Evolutionary conservation across 1,284 basidiomycete genomes (phyloP), one percentile per base, ranked within the genome.

Genomic region (Trichosporon coremiiforme): DNA sequence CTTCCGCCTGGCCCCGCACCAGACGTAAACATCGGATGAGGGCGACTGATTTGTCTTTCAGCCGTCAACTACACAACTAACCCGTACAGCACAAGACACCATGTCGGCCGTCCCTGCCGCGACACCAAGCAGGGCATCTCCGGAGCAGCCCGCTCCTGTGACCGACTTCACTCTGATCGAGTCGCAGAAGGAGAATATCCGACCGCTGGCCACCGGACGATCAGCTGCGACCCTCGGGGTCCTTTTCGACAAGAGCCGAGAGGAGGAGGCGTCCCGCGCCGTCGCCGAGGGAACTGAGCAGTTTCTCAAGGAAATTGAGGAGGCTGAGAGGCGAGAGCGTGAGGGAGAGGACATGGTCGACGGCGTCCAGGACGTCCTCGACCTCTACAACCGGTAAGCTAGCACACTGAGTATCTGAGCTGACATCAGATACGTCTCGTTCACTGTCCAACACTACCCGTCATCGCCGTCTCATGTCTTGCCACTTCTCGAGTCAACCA

Each of bases 401-500:
- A 12, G 36, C n/a, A n/a, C 36, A 2, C 36, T 20, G 22, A 29
- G 15, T 36, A 17, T n/a, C n/a, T n/a, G n/a, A 53, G 57, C 53
- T 63, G 38, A 68, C 47, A 22, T 1, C 68, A 84, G 82, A 31
- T 83, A 84, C 66, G 75, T 83, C 57, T 70, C 76, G 0, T 83
- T 83, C 71, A 79, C 78, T 8, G 75, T 79, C 85, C 89, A 83
- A 80, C 89, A 75, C 87, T 86, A 77, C 86, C 90, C 77, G 1
- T 84, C 85, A 4, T 90, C 90, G 1, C 85, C 90, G n/a, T 82
- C 88, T 4, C 88, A 89, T 68, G 83, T 93, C 4, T 85, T 95
- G 0, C 91, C 92, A 33, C 85, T 88, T 0, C 85, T 95, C 13
- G 91, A 94, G 75, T 88, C 90, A 73, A 88, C 89, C 0, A 92